Conservation (phyloP, 176 grass and related monocot species). For the Hordeum marinum region DNA sequence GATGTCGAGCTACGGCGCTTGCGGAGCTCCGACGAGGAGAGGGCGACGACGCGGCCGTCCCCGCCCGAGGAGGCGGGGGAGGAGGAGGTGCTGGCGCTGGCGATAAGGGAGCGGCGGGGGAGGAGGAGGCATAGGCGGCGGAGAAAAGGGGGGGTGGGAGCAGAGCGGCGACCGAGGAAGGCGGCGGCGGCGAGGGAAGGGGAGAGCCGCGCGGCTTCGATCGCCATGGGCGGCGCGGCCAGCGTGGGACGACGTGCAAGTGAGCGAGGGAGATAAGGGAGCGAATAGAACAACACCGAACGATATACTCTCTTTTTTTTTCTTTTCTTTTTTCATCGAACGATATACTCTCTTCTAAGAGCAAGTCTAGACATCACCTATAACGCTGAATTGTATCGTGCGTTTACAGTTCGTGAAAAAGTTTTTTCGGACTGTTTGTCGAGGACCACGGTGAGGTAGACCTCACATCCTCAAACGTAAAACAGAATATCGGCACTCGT, state of each 20-base stretch:
- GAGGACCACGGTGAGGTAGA: no score
- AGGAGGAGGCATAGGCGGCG: constrained; percentile 24
- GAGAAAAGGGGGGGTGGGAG: background rate
- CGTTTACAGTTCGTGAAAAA: no score
- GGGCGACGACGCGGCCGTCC: constrained; percentile 46
- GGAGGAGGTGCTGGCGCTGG: constrained; percentile 8
- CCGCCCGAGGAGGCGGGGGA: constrained; percentile 6
- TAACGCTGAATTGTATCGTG: no score
- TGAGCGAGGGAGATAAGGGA: background rate
- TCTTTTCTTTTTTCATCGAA: no score
- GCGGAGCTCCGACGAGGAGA: constrained; percentile 70
- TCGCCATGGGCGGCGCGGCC: constrained; percentile 8
- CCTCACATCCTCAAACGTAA: no score
- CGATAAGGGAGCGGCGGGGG: constrained; percentile 8
- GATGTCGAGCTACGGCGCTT: constrained; percentile 33
- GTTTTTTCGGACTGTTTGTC: no score
- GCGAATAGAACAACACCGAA: no score
- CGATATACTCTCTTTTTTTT: no score
- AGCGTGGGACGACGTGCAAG: background rate
- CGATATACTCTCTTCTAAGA: no score
- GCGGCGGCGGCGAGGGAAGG: constrained; percentile 32
- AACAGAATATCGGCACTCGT: no score
- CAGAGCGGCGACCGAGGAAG: constrained; percentile 15
- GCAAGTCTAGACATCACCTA: no score
- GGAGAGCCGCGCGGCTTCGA: constrained; percentile 35